Percentiles rank a stretch among this genome's conserved stretches.
Conservation (phyloP, 495 filamentous ascomycete species). For the Lasiosphaeris hirsuta region DNA sequence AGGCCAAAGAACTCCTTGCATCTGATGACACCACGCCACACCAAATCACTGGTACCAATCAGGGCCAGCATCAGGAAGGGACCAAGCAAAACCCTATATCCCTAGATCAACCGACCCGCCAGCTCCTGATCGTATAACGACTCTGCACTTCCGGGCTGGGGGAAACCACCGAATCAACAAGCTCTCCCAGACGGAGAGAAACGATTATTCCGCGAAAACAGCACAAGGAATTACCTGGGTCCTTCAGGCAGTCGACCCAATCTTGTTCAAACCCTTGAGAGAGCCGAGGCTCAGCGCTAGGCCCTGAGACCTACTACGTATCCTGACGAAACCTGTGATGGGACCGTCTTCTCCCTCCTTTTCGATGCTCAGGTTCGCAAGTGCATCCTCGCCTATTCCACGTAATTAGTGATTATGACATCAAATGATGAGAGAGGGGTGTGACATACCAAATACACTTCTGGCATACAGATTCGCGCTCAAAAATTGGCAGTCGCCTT, state of each 20-base stretch:
- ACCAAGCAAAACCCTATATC: too few relatives aligned
- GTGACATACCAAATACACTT: slow-evolving; percentile 94
- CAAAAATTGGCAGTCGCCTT: slow-evolving; percentile 97
- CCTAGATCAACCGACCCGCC: too few relatives aligned
- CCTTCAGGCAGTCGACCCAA: slow-evolving; percentile 49
- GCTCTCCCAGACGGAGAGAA: too few relatives aligned
- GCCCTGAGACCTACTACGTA: slow-evolving; percentile 95
- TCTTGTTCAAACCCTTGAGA: slow-evolving; percentile 91
- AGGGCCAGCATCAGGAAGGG: too few relatives aligned
- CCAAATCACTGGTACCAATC: too few relatives aligned
- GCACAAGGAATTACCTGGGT: too few relatives aligned
- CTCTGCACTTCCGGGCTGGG: too few relatives aligned
- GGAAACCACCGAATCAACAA: too few relatives aligned
- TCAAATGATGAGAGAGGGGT: slow-evolving; percentile 5
- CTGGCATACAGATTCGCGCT: slow-evolving; percentile 96
- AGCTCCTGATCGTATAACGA: too few relatives aligned
- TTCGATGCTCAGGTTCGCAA: slow-evolving; percentile 97
- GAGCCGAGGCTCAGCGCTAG: slow-evolving; percentile 91
- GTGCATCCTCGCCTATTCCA: slow-evolving; percentile 85
- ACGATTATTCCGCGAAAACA: too few relatives aligned
- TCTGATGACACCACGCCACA: too few relatives aligned
- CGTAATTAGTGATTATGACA: not conserved
- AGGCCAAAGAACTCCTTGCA: too few relatives aligned
- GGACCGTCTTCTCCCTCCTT: slow-evolving; percentile 94
- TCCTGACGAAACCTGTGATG: slow-evolving; percentile 97